Evolutionary conservation across 305 asterid species (phyloP).

Genomic region (Fraxinus platypoda): DNA sequence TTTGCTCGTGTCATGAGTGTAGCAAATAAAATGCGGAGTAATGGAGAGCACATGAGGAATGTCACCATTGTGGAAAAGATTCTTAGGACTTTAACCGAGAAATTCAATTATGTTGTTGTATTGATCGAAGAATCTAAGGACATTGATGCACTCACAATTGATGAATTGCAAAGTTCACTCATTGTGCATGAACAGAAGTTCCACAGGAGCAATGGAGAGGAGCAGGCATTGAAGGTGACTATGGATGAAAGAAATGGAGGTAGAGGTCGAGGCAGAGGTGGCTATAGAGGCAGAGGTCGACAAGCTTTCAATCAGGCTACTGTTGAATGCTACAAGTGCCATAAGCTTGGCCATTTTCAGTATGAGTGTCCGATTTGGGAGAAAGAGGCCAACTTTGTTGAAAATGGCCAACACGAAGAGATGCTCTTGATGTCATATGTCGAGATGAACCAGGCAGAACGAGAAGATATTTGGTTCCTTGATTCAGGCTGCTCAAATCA

Average conservation of each 20-base stretch:
- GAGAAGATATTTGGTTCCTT: neutral
- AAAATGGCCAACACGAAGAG: too few relatives aligned
- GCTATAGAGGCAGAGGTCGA: neutral
- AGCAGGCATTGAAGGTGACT: neutral
- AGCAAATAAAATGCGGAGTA: slow-evolving; percentile 9
- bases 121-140: slow-evolving; percentile 8
- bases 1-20: slow-evolving; percentile 13
- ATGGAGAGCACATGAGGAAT: slow-evolving; percentile 9
- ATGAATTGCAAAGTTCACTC: slow-evolving; percentile 4
- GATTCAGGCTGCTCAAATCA: neutral
- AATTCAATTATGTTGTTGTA: slow-evolving; percentile 9
- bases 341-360: too few relatives aligned
- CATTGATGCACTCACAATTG: slow-evolving; percentile 8
- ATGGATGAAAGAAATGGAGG: neutral
- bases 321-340: too few relatives aligned
- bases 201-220: neutral
- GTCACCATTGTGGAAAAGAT: slow-evolving; percentile 17
- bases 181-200: neutral
- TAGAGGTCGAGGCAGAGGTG: neutral
- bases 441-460: neutral
- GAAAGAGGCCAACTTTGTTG: neutral
- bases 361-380: too few relatives aligned
- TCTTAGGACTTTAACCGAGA: slow-evolving; percentile 1
- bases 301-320: neutral
- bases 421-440: neutral